Base-by-base conservation (phyloP, 352 stramenopile species). In the Pythium periplocum region DNA sequence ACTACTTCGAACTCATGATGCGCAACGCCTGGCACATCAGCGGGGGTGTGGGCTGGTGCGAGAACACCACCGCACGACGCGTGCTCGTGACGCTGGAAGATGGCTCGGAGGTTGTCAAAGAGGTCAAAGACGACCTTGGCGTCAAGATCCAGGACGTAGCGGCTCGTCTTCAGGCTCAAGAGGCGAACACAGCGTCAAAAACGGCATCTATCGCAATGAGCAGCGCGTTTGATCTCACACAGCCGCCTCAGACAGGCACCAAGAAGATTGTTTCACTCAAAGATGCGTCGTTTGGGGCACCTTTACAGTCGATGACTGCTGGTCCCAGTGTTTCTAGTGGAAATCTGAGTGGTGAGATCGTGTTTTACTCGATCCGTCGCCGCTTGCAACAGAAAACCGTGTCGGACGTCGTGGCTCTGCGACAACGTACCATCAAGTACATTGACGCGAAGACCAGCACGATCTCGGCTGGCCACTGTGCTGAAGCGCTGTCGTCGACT, bases 1-100 rank as follows among this genome's bases (percentile, higher is more conserved):
- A 97, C 38, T 96, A 97, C 56, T 97, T 97, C 55, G 87, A 96
- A 67, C 66, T 93, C 44, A 94, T 97, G 82, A 88, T 97, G 65
- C 83, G 85, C 53, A 96, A 96, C 54, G 79, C 77, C 3, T 87
- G 77, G 77, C 74, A 87, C 48, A 68, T 93, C 36, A 74, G 64
- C 2, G 69, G 76, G 30, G 85, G 77, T 11, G 26, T 66, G 8
- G 74, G 76, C 31, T 73, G 62, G 66, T 62, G 61, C 37, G 77
- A 61, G 42, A 93, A 93, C 65, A 75, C 75, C 2, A 57, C 53
- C 1, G 92, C 87, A 39, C 68, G 68, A 4, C 61, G 83, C 1
- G 60, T 92, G n/a, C 66, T 92, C 3, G 78, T 93, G 35, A 87
- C 73, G 9, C 56, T 69, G 12, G 68, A 55, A 3, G 79, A 92